A percentile compares a stretch with the other conserved stretches of the same genome.
Conservation (phyloP, 116 monocot genomes). For the Phalaenopsis hybrid region DNA sequence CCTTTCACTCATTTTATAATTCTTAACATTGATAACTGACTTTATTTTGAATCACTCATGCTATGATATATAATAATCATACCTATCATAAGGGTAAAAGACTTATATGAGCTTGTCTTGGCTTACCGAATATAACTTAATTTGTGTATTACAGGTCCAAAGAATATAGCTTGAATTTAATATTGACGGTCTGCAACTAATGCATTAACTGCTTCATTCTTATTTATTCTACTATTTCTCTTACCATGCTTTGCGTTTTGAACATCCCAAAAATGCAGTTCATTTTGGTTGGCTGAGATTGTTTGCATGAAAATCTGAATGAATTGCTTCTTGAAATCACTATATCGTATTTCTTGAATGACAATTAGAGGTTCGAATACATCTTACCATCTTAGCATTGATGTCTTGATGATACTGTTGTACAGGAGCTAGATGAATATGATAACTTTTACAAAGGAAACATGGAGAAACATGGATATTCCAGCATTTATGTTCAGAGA, state of each 20-base stretch:
- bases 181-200: too few species aligned
- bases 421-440: constrained; percentile 84
- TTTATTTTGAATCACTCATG: too few species aligned
- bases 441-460: constrained; percentile 72
- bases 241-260: background rate
- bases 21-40: too few species aligned
- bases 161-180: too few species aligned
- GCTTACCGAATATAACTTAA: too few species aligned
- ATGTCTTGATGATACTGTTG: background rate
- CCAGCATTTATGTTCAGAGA: constrained; percentile 75
- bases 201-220: too few species aligned
- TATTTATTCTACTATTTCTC: background rate
- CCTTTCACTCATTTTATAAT: too few species aligned
- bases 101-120: too few species aligned
- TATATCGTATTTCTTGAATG: background rate
- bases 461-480: constrained; percentile 62
- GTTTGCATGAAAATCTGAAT: background rate
- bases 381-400: background rate
- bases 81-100: too few species aligned
- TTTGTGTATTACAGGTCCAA: too few species aligned
- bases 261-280: background rate
- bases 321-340: background rate
- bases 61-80: too few species aligned
- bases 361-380: background rate
- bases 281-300: background rate